phyloP scores from a whole-genome alignment of 2,329 filamentous ascomycete genomes.

The Sclerotinia minor region DNA sequence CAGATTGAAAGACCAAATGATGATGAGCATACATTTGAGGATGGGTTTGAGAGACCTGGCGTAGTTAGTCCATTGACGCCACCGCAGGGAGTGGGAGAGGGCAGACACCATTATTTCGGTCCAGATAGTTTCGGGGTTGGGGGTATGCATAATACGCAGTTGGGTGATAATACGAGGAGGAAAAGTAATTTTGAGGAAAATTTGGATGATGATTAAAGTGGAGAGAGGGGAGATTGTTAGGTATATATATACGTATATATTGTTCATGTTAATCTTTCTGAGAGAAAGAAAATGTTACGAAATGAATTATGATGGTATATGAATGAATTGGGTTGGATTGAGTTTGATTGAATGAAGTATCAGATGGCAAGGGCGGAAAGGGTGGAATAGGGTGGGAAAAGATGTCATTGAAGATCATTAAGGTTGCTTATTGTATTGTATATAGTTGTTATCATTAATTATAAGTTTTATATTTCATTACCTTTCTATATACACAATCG shows the following conservation, averaged over 20 bases:
- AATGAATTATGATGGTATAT: constrained; percentile 11
- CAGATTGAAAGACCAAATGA: background rate
- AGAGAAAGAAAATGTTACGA: constrained; percentile 10
- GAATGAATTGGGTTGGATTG: no score
- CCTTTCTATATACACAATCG: no score
- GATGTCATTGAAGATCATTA: background rate
- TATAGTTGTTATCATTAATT: no score
- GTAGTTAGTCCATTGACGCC: constrained; percentile 34
- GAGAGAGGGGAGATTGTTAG: background rate
- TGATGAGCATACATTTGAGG: background rate
- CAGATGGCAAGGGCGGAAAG: background rate
- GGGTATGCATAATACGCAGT: constrained; percentile 5
- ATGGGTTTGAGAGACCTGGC: constrained; percentile 3
- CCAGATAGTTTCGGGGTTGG: constrained; percentile 30
- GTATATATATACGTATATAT: background rate
- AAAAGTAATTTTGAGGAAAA: constrained; percentile 39
- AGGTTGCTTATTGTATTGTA: no score
- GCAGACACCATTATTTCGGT: constrained; percentile 13
- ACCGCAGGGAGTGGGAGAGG: constrained; percentile 25
- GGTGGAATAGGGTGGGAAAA: no score
- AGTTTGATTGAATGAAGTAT: background rate
- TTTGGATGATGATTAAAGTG: constrained; percentile 32
- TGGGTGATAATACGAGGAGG: constrained; percentile 25
- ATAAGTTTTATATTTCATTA: no score
- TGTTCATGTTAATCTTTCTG: background rate